A percentile compares a stretch with the other conserved stretches of the same genome.
These are phyloP conservation scores for Exophiala mesophila DNA, from an alignment of 2,329 filamentous ascomycete genomes.

Conservation along the genomic window DNA sequence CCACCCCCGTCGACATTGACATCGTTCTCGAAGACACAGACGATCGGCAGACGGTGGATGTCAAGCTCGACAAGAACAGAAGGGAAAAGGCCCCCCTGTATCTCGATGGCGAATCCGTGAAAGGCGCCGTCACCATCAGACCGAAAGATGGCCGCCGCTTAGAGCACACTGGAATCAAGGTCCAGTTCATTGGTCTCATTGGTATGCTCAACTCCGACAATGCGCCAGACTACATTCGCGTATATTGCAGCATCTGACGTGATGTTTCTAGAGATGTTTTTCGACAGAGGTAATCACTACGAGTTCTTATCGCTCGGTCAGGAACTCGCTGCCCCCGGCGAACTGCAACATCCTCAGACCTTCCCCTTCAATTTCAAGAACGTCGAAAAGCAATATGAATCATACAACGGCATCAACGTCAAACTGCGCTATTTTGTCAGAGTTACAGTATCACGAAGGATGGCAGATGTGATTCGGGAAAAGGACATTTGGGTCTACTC, in stretches of 20 bases:
- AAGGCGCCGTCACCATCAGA: slow-evolving; percentile 87
- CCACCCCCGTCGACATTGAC: slow-evolving; percentile 97
- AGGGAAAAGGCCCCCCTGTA: slow-evolving; percentile 95
- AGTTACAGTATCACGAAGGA: slow-evolving; percentile 91
- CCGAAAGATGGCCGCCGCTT: slow-evolving; percentile 97
- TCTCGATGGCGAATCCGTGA: slow-evolving; percentile 97
- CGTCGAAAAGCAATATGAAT: slow-evolving; percentile 99
- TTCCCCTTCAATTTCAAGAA: slow-evolving; percentile 99
- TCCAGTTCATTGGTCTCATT: slow-evolving; percentile 98
- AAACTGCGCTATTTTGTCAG: slow-evolving; percentile 97
- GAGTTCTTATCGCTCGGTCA: slow-evolving; percentile 97
- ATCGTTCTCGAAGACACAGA: slow-evolving; percentile 94
- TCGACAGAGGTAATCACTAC: slow-evolving; percentile 97
- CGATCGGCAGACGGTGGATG: slow-evolving; percentile 89
- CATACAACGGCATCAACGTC: slow-evolving; percentile 99
- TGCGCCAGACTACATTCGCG: slow-evolving; percentile 8
- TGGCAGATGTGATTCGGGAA: slow-evolving; percentile 96
- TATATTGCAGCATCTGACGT: slow-evolving; percentile 9
- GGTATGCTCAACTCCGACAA: slow-evolving; percentile 49
- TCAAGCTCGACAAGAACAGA: slow-evolving; percentile 97
- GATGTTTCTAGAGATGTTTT: slow-evolving; percentile 81
- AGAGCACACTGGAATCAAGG: slow-evolving; percentile 98
- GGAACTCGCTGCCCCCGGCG: slow-evolving; percentile 91
- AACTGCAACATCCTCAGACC: slow-evolving; percentile 96
- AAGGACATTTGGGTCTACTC: slow-evolving; percentile 99